These are phyloP conservation scores for Cladobotryum mycophilum DNA, from an alignment of 2,329 filamentous ascomycete genomes.

Conservation along the genomic window DNA sequence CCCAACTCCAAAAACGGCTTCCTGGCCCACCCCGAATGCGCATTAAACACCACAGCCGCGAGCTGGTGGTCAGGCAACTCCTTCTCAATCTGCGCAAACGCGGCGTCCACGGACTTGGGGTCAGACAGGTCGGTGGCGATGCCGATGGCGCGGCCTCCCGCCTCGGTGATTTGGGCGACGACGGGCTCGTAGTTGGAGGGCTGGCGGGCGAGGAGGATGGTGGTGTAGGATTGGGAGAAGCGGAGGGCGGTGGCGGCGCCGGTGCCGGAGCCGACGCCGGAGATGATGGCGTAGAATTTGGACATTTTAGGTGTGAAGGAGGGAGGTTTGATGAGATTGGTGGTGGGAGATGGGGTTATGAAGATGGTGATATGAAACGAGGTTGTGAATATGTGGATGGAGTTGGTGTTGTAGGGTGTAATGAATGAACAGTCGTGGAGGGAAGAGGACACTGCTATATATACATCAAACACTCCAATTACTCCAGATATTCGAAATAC, in stretches of 20 bases:
- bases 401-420: neutral
- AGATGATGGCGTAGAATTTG: conserved; percentile 58
- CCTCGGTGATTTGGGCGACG: conserved; percentile 59
- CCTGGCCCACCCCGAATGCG: conserved; percentile 43
- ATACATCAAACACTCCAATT: neutral
- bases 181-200: conserved; percentile 60
- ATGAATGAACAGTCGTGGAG: neutral
- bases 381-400: neutral
- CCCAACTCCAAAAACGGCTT: conserved; percentile 56
- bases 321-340: neutral
- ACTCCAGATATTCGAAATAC: too few species aligned
- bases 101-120: conserved; percentile 41
- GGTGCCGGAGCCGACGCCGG: conserved; percentile 68
- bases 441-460: neutral
- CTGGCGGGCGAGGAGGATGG: conserved; percentile 67
- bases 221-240: conserved; percentile 61
- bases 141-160: conserved; percentile 64
- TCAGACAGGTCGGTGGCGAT: conserved; percentile 49
- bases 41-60: conserved; percentile 67
- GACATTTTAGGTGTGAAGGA: neutral
- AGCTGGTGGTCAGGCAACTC: conserved; percentile 50
- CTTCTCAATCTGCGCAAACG: conserved; percentile 56
- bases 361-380: neutral
- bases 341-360: conserved; percentile 1
- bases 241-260: conserved; percentile 46